Evolutionary conservation across 2,329 filamentous ascomycete genomes (phyloP).

Genomic region (Cordyceps pruinosa): DNA sequence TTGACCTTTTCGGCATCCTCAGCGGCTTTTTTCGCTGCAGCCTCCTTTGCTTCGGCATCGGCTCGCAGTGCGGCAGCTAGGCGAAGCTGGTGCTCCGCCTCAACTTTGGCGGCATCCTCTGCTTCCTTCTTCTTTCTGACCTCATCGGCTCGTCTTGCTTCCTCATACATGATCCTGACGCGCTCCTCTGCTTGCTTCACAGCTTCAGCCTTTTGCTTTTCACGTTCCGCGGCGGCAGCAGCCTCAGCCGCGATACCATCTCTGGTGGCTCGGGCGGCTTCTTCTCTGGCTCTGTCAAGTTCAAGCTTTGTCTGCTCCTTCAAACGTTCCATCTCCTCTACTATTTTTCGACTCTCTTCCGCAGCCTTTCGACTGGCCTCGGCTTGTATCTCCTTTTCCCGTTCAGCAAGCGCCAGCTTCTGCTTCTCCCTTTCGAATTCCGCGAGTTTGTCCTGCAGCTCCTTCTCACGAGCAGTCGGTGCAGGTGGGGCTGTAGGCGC

Average conservation of each 20-base stretch:
- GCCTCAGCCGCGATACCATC: constrained; percentile 38
- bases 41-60: constrained; percentile 34
- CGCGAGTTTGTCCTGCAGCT: constrained; percentile 36
- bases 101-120: constrained; percentile 35
- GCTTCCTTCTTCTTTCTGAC: constrained; percentile 34
- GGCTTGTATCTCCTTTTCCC: constrained; percentile 28
- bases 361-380: constrained; percentile 35
- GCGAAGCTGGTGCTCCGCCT: constrained; percentile 38
- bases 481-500: constrained; percentile 34
- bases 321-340: constrained; percentile 35
- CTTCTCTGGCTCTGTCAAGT: constrained; percentile 39
- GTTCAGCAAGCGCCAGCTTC: constrained; percentile 33
- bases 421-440: constrained; percentile 25
- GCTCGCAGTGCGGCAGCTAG: constrained; percentile 37
- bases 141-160: constrained; percentile 37
- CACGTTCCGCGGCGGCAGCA: constrained; percentile 40
- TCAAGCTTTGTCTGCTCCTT: constrained; percentile 41
- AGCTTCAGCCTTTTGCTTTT: constrained; percentile 28
- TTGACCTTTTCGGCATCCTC: constrained; percentile 37
- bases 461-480: constrained; percentile 21
- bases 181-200: constrained; percentile 31
- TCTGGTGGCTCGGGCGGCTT: constrained; percentile 38
- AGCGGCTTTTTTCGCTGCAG: constrained; percentile 35
- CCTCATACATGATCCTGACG: constrained; percentile 32
- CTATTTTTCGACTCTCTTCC: constrained; percentile 32